Evolutionary conservation across 257 asterid species (phyloP), one percentile per base, ranked within the genome.

Genomic region (Solanum habrochaites): DNA sequence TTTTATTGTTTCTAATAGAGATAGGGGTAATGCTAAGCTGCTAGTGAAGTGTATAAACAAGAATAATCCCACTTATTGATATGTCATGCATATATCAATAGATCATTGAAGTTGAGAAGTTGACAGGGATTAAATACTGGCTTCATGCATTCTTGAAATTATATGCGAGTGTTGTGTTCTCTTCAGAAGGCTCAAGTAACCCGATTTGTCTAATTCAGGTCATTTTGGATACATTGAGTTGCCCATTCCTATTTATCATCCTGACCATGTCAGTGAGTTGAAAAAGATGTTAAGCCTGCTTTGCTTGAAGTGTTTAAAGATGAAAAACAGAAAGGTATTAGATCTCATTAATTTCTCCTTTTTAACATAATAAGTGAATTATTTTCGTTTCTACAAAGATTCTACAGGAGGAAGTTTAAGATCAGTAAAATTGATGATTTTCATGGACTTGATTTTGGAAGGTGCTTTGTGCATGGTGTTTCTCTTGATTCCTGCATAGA

Each of bases 171-270:
- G 45, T 32, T 23, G 42, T 8, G 6, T 15, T 4, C 4, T 85
- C 52, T 83, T 80, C 45, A 47, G 11, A 80, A 80, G 85, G 85
- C 18, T 49, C 39, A 49, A 47, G 29, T 29, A 80, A 80, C 45
- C 42, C 85, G 11, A 47, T 80, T 80, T 80, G 39, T 29, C 87
- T 83, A 9, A 90, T 91, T 90, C 95, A 97, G 99, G 99, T 43
- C 99, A 97, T 90, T 97, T 95, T 91, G 99, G 99, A 85, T 97
- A 94, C 88, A 95, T 97, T 78, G 99, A 97, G 74, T 86, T 97
- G 81, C 99, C 99, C 67, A 94, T 96, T 87, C 94, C 95, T 45
- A 91, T 95, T 49, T 97, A 95, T 87, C 99, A 97, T 91, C 99
- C 99, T 16, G 98, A 94, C 85, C 99, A 97, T 93, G 97, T 97